A percentile compares a stretch with the other conserved stretches of the same genome.
phyloP scores from a whole-genome alignment of 441 rosid species.

The Corymbia calophylla region DNA sequence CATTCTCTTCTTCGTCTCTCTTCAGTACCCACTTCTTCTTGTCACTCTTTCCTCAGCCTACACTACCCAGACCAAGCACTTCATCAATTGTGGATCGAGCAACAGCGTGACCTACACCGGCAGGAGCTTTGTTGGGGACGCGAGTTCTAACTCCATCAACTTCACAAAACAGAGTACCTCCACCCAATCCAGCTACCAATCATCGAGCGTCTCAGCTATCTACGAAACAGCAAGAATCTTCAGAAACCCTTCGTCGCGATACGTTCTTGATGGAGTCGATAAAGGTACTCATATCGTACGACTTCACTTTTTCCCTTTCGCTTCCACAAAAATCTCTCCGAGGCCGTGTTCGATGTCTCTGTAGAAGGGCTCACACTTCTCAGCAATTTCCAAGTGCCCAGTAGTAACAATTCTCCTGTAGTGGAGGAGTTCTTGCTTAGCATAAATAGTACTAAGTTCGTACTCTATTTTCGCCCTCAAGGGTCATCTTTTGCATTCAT shows the following conservation, averaged over 20 bases:
- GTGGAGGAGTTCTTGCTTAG: neutral
- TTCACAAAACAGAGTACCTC: neutral
- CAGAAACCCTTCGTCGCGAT: neutral
- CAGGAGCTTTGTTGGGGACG: constrained; percentile 23
- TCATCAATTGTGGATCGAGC: constrained; percentile 36
- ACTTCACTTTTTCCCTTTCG: neutral
- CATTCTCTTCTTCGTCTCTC: constrained; percentile 1
- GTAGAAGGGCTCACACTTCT: neutral
- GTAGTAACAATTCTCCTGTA: neutral
- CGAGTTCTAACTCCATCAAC: neutral
- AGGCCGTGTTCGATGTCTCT: neutral
- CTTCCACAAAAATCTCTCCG: neutral
- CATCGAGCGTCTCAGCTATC: neutral
- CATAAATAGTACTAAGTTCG: neutral
- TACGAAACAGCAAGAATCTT: neutral
- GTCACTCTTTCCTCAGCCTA: constrained; percentile 1
- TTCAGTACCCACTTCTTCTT: neutral
- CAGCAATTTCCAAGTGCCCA: neutral
- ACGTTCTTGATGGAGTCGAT: neutral
- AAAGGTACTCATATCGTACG: neutral
- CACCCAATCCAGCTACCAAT: neutral
- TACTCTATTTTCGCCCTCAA: neutral
- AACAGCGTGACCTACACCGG: neutral
- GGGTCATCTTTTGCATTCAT: neutral
- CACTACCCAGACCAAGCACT: constrained; percentile 17